phyloP scores from a whole-genome alignment of 805 yeast genomes.

The Candida odintsovae region DNA sequence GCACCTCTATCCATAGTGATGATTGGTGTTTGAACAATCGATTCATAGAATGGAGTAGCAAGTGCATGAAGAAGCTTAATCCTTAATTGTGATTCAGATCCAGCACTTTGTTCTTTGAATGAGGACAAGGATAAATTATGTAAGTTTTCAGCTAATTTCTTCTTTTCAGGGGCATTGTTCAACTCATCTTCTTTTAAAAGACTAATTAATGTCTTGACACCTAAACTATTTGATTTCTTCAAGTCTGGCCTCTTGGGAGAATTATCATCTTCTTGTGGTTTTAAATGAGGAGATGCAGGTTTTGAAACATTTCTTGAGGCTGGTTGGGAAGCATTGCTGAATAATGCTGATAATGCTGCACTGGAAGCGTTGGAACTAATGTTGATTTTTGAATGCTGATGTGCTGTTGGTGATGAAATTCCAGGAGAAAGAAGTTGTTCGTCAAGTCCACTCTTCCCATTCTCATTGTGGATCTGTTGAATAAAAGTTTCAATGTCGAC shows the following conservation, averaged over 20 bases:
- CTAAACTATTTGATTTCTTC: constrained; percentile 7
- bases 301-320: constrained; percentile 3
- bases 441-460: background rate
- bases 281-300: background rate
- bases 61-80: constrained; percentile 52
- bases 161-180: constrained; percentile 27
- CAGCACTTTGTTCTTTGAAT: constrained; percentile 10
- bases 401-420: background rate
- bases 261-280: background rate
- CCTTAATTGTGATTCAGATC: constrained; percentile 22
- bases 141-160: constrained; percentile 41
- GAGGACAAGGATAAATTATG: constrained; percentile 51
- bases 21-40: constrained; percentile 22
- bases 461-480: constrained; percentile 17
- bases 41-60: constrained; percentile 53
- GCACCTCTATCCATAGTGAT: constrained; percentile 21
- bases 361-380: constrained; percentile 34
- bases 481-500: constrained; percentile 24
- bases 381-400: constrained; percentile 14
- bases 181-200: constrained; percentile 35
- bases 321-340: constrained; percentile 10
- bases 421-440: background rate
- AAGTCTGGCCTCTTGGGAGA: background rate
- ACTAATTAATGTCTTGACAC: constrained; percentile 41
- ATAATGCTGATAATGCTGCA: constrained; percentile 33